A percentile compares a stretch with the other conserved stretches of the same genome.
These are phyloP conservation scores for Lachnellula willkommii DNA, from an alignment of 2,329 filamentous ascomycete species.

Conservation along the genomic window DNA sequence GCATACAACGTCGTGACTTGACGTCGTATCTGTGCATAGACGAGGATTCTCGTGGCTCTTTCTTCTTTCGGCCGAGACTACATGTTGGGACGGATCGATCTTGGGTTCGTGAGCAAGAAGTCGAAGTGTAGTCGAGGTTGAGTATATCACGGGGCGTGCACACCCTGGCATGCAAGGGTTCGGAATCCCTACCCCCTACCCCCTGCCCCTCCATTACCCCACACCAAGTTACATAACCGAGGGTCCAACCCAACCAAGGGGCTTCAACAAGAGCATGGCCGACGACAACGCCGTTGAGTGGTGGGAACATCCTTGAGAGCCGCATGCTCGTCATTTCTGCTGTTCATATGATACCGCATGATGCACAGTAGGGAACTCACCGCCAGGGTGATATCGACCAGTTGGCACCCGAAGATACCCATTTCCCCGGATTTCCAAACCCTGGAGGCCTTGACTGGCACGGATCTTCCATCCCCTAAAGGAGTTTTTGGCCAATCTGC, in stretches of 20 bases:
- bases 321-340: background rate
- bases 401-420: background rate
- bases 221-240: background rate
- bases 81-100: background rate
- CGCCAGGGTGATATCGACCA: background rate
- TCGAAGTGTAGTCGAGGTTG: background rate
- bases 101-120: background rate
- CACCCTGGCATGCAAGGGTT: background rate
- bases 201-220: conserved; percentile 1
- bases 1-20: too few species aligned
- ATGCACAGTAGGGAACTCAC: background rate
- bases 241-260: background rate
- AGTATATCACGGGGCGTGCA: background rate
- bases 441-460: background rate
- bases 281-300: background rate
- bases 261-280: background rate
- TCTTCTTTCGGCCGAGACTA: background rate
- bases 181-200: background rate
- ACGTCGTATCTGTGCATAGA: too few species aligned
- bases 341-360: background rate
- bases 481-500: too few species aligned
- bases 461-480: background rate
- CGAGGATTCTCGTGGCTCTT: too few species aligned
- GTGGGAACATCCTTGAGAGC: background rate
- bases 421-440: background rate